Base-by-base conservation (phyloP, 331 rosid species). In the Acacia pycnantha region DNA sequence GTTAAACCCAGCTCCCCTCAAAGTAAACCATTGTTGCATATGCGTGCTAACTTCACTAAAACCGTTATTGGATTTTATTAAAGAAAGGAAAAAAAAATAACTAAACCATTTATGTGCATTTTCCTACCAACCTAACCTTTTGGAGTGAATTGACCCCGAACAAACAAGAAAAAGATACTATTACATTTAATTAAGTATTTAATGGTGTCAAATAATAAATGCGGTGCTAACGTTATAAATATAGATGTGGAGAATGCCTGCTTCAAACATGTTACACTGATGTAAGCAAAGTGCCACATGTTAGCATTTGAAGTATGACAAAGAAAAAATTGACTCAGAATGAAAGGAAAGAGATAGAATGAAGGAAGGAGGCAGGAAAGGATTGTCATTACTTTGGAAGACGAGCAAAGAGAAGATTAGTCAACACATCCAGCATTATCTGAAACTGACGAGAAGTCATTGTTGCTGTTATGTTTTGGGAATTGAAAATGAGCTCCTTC, bases 381-480 rank as follows among this genome's bases (percentile, higher is more conserved):
- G 43, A 46, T 68, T 41, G 75, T 62, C 77, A 93, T 89, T 87
- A 96, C 99, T 94, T 96, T 64, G 99, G 99, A 73, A 83, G 91
- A 51, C 97, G 97, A 51, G 97, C 95, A 87, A 92, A 91, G 71
- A 97, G 97, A 85, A 97, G 99, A 86, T 94, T 97, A 78, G 97
- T 92, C 83, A 97, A 87, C 80, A 97, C 95, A 90, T 87, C 97
- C 82, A 87, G 82, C 99, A 97, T 94, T 86, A 97, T 97, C 80
- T 94, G 99, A 90, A 94, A 97, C 86, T 97, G 98, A 70, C 97
- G 97, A 84, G 99, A 94, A 66, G 99, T 97, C 99, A 94, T 97
- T 74, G 98, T 92, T 48, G 98, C 98, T 1, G 91, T 92, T 84
- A 97, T 97, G 86, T 97, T 86, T 47, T 19, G 90, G 81, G 98